Base-by-base conservation (phyloP, 1,139 yeast species). In the Magnusiomyces suaveolens region DNA sequence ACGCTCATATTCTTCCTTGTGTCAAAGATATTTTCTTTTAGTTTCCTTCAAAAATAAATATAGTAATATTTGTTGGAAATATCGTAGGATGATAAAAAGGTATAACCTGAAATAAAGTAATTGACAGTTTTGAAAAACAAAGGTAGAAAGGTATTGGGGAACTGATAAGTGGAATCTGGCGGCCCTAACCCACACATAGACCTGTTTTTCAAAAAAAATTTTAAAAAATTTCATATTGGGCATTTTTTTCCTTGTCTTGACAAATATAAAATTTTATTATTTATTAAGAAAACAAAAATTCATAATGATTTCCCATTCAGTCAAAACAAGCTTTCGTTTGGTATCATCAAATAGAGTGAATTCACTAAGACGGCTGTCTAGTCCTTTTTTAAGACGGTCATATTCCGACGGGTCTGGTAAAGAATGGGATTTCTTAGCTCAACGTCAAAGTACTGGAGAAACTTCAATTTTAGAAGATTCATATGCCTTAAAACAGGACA, bases 1-100 rank as follows among this genome's bases (percentile, higher is more conserved):
- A 83, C 84, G 53, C 78, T 72, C 82, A 78, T 78, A 25, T 29
- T 29, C n/a, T n/a, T n/a, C n/a, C n/a, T n/a, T n/a, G n/a, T n/a
- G n/a, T n/a, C n/a, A n/a, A n/a, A n/a, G n/a, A n/a, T n/a, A n/a
- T n/a, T n/a, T n/a, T n/a, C n/a, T n/a, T n/a, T n/a, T n/a, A n/a
- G n/a, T n/a, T n/a, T n/a, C n/a, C n/a, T n/a, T n/a, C n/a, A n/a
- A n/a, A n/a, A n/a, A n/a, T 29, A 6, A 29, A 29, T 29, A 8
- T 29, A 12, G 36, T 12, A 29, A 29, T 29, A 29, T 8, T 29
- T 8, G 12, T 29, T n/a, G n/a, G n/a, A n/a, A n/a, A n/a, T n/a
- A n/a, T n/a, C n/a, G n/a, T n/a, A n/a, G n/a, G n/a, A n/a, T n/a
- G n/a, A n/a, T n/a, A n/a, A n/a, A n/a, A n/a, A n/a, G n/a, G n/a